These are phyloP conservation scores for Suillus cothurnatus DNA, from an alignment of 768 basidiomycete genomes.

Conservation along the genomic window DNA sequence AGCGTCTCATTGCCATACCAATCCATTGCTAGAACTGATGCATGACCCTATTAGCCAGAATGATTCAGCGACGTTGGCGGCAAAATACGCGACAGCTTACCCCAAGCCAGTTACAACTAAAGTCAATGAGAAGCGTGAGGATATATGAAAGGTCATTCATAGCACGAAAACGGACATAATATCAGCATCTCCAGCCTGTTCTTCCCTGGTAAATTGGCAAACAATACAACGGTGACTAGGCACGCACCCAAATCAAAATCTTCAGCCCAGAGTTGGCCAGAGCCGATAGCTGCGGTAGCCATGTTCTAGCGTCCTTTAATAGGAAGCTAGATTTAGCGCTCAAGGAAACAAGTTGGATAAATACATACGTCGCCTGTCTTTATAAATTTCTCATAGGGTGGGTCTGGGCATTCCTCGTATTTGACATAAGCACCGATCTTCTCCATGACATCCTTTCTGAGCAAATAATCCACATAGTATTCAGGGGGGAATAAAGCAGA, in stretches of 20 bases:
- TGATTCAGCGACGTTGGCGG: neutral
- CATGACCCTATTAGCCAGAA: slow-evolving; percentile 26
- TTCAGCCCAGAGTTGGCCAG: slow-evolving; percentile 40
- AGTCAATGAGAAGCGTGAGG: slow-evolving; percentile 10
- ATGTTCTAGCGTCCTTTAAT: slow-evolving; percentile 37
- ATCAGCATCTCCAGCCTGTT: slow-evolving; percentile 31
- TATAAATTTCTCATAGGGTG: slow-evolving; percentile 44
- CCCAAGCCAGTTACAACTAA: slow-evolving; percentile 27
- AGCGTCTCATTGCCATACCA: slow-evolving; percentile 47
- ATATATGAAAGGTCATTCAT: neutral
- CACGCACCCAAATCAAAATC: slow-evolving; percentile 42
- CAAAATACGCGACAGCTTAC: slow-evolving; percentile 32
- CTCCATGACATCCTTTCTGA: slow-evolving; percentile 34
- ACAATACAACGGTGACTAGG: too few species aligned
- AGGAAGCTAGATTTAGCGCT: slow-evolving; percentile 5
- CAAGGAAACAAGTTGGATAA: slow-evolving; percentile 2
- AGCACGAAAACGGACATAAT: slow-evolving; percentile 23
- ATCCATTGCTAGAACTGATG: slow-evolving; percentile 45
- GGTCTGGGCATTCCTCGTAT: slow-evolving; percentile 52
- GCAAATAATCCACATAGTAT: slow-evolving; percentile 53
- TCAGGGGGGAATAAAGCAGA: slow-evolving; percentile 57
- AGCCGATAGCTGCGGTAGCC: slow-evolving; percentile 38
- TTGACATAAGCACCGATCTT: slow-evolving; percentile 54
- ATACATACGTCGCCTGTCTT: slow-evolving; percentile 58
- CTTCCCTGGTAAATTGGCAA: neutral